Evolutionary conservation across 73 alveolate species (phyloP).

Genomic region (Durusdinium trenchii): DNA sequence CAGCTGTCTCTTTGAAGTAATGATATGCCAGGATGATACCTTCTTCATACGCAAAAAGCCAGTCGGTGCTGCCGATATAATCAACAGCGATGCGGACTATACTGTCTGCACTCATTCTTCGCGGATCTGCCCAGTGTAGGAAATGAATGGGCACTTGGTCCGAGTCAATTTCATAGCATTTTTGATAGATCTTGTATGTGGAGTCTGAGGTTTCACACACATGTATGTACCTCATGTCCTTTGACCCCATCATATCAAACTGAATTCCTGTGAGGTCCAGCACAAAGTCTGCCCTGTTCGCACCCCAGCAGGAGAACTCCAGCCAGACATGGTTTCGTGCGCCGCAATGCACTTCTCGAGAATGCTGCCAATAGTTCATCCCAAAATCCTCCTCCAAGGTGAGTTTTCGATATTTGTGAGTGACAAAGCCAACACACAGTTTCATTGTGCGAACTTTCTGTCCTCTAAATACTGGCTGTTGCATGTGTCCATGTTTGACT

Average conservation of each 20-base stretch:
- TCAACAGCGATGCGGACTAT: background rate
- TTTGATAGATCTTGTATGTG: background rate
- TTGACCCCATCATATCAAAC: conserved; percentile 1
- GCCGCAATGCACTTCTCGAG: background rate
- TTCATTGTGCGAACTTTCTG: background rate
- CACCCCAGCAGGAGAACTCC: background rate
- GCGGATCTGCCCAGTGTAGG: background rate
- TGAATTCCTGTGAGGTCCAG: conserved; percentile 21
- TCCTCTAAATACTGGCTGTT: background rate
- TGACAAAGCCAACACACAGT: conserved; percentile 11
- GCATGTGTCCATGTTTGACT: too few relatives aligned
- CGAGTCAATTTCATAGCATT: background rate
- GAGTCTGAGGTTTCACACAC: background rate
- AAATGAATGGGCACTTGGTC: background rate
- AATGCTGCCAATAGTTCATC: background rate
- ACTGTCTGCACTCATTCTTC: background rate
- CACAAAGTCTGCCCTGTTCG: background rate
- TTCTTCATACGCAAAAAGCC: too few relatives aligned
- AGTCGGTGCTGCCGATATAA: background rate
- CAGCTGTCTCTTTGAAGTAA: background rate
- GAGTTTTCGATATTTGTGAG: background rate
- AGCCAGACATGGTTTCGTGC: conserved; percentile 41
- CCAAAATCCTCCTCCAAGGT: background rate
- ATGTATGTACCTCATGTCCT: conserved; percentile 14
- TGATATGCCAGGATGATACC: background rate